Base-by-base conservation (phyloP, 306 rosid species). In the Mimosa bimucronata region DNA sequence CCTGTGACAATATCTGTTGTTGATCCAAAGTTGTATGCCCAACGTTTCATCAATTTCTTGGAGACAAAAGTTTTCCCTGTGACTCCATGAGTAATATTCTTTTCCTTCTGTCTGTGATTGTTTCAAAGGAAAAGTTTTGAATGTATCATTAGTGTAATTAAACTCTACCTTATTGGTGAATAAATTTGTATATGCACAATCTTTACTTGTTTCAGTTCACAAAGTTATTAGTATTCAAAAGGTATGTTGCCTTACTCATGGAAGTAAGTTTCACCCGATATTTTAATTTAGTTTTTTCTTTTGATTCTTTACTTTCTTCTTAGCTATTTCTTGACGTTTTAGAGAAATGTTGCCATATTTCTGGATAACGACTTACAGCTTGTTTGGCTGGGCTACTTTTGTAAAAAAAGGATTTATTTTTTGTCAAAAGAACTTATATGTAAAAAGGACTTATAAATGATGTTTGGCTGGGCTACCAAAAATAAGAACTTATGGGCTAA, bases 41-140 rank as follows among this genome's bases (percentile, higher is more conserved):
- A 80, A 21, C 98, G 99, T 79, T 95, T 95, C 88, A 67, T 84
- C 89, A 83, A 79, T 74, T 95, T 91, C 94, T 65, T 95, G 94
- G 89, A 88, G 60, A 82, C 72, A 28, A 81, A 66, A 67, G 89
- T 91, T 84, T 95, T 95, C 74, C 97, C 89, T 0, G 89, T 78
- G 40, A 23, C 31, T 8, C 89, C 84, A 0, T 92, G 86, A 89
- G 29, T 64, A 52, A 10, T 55, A 72, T 79, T 44, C 53, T 75
- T 71, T 38, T 42, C 81, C 19, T 79, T 72, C 52, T 26, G 53
- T 81, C 79, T 65, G 65, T 75, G 79, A 31, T 74, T 72, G 77
- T 80, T 74, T 25, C 52, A 40, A 69, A 77, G 68, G 68, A 83
- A 28, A 30, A 80, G 60, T 64, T 77, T 73, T 75, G 45, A 37